Percentiles rank a stretch among this genome's conserved stretches.
These are phyloP conservation scores for Coniella vitis DNA, from an alignment of 2,329 filamentous ascomycete species.

Conservation along the genomic window DNA sequence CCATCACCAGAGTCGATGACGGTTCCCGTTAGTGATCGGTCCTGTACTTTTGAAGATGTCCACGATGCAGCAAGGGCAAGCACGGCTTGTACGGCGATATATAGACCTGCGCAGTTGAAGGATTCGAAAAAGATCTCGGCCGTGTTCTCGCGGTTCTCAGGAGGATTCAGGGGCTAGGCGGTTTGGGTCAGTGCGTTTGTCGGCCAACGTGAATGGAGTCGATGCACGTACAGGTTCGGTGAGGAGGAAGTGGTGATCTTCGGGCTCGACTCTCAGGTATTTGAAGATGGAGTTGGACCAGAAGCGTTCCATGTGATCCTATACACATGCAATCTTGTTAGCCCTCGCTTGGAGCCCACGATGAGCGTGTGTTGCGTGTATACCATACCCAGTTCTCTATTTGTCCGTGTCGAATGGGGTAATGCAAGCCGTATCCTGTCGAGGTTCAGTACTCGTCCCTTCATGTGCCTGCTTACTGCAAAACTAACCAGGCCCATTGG, in stretches of 20 bases:
- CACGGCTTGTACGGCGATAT: conserved; percentile 97
- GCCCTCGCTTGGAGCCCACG: too few relatives aligned
- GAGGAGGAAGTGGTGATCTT: conserved; percentile 97
- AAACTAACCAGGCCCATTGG: conserved; percentile 67
- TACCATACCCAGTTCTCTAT: conserved; percentile 90
- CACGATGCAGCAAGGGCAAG: conserved; percentile 94
- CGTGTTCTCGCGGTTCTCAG: conserved; percentile 97
- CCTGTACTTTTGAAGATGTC: conserved; percentile 97
- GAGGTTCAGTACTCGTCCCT: conserved; percentile 14
- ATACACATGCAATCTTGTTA: conserved; percentile 18
- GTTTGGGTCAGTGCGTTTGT: conserved; percentile 1
- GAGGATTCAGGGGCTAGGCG: conserved; percentile 81
- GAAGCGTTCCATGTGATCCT: conserved; percentile 99
- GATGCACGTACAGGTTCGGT: conserved; percentile 77
- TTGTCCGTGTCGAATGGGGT: conserved; percentile 95
- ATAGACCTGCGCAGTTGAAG: conserved; percentile 97
- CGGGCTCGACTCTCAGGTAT: conserved; percentile 93
- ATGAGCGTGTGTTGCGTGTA: neutral
- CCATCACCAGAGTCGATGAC: conserved; percentile 98
- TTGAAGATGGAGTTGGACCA: conserved; percentile 99
- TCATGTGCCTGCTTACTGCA: neutral
- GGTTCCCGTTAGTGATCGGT: conserved; percentile 90
- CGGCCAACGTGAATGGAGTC: neutral
- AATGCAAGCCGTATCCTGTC: conserved; percentile 87
- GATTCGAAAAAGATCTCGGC: conserved; percentile 99